Evolutionary conservation across 257 asterid species (phyloP).

Genomic region (Solanum sejunctum): DNA sequence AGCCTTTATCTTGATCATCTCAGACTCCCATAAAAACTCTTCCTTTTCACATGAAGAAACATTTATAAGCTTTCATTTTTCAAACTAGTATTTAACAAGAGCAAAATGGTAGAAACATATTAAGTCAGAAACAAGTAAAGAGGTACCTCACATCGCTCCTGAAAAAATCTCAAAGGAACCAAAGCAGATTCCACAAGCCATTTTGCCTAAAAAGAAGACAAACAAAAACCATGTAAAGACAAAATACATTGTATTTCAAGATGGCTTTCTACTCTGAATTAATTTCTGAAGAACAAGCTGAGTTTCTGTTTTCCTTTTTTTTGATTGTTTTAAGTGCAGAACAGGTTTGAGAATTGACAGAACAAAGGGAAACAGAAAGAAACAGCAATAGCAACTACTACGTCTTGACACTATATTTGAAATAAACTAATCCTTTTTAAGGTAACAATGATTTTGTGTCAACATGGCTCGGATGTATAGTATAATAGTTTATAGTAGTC

Average conservation of each 20-base stretch:
- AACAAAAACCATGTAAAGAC: background rate
- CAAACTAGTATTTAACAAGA: background rate
- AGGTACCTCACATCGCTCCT: conserved; percentile 93
- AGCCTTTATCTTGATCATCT: conserved; percentile 92
- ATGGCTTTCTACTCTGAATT: background rate
- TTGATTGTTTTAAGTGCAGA: background rate
- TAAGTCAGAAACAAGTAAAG: background rate
- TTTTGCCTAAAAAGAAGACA: conserved; percentile 44
- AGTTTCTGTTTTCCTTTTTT: background rate
- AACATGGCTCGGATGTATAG: too few species aligned
- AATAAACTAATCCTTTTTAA: background rate
- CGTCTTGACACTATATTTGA: background rate
- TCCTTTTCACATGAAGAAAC: conserved; percentile 40
- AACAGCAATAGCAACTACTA: background rate
- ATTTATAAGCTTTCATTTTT: conserved; percentile 2
- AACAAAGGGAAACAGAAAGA: background rate
- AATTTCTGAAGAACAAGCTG: background rate
- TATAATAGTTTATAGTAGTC: too few species aligned
- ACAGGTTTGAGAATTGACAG: background rate
- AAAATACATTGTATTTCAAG: background rate
- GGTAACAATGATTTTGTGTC: background rate
- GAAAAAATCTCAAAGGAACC: conserved; percentile 87
- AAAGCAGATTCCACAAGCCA: conserved; percentile 96
- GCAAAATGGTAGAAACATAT: background rate
- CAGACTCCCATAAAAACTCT: conserved; percentile 91